Base-by-base conservation (phyloP, 352 stramenopile genomes). In the Phytophthora europaea region DNA sequence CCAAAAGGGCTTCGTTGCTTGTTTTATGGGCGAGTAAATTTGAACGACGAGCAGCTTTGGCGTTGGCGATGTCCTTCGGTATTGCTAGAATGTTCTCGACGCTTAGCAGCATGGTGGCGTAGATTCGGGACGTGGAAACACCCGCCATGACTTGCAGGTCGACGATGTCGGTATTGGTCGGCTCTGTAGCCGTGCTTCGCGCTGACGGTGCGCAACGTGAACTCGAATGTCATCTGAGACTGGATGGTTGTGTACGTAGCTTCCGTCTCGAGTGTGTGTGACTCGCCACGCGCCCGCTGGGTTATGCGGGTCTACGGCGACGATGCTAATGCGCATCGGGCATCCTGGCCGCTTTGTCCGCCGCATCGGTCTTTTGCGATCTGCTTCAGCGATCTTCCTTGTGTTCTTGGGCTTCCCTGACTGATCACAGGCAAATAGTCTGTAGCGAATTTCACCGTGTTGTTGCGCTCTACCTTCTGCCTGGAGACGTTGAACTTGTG, bases 11-110 rank as follows among this genome's bases (percentile, higher is more conserved):
- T 13, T 63, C 50, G 10, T 28, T 72, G 4, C 23, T 52, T 4
- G 26, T 59, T 13, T 18, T 52, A 0, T 18, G 54, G 1, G 18
- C 36, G 0, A 72, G 13, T 18, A 48, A 16, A 6, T 57, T 56
- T 8, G 3, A 10, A 7, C 57, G 48, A 33, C 4, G 5, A 20
- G 36, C 23, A 53, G 1, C 26, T 18, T 72, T 72, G 0, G 9
- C n/a, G 26, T 67, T 64, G 4, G n/a, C 36, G 23, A 67, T 67
- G 22, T 62, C 51, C 7, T 61, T 61, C 13, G 57, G n/a, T 2
- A 45, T 57, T 3, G 34, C 51, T 13, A 65, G 16, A 13, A n/a
- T 52, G 26, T 6, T n/a, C n/a, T 43, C 8, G 6, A 51, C 62
- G 2, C 3, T 23, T 2, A 40, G 12, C 3, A 54, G 15, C 16